Percentiles rank a stretch among this genome's conserved stretches.
Conservation (phyloP, 208 protist genomes). For the Naegleria fowleri region DNA sequence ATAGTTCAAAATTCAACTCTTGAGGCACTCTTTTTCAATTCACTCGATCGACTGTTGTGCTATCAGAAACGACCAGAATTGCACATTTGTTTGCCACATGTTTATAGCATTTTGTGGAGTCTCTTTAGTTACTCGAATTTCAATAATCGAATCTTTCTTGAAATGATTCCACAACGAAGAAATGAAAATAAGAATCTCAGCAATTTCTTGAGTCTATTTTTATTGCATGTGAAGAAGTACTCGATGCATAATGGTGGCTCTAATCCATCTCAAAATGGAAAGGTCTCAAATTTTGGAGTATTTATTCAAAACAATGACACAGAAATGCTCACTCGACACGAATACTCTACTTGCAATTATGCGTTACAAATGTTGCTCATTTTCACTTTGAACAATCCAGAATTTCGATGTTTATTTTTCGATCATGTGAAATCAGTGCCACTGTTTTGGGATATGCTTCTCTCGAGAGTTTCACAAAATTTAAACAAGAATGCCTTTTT, state of each 20-base stretch:
- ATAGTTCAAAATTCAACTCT: background rate
- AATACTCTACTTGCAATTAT: background rate
- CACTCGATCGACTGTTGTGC: background rate
- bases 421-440: background rate
- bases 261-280: background rate
- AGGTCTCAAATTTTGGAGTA: background rate
- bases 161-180: slow-evolving; percentile 2
- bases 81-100: background rate
- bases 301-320: background rate
- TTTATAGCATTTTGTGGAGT: background rate
- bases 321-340: background rate
- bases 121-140: background rate
- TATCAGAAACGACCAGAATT: background rate
- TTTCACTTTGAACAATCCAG: background rate
- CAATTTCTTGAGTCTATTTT: background rate
- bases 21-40: background rate
- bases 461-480: background rate
- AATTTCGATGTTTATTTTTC: background rate
- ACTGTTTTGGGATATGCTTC: background rate
- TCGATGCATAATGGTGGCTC: background rate
- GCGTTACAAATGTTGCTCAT: background rate
- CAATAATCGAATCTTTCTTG: background rate
- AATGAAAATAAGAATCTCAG: background rate
- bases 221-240: background rate
- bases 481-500: background rate